A percentile compares a stretch with the other conserved stretches of the same genome.
These are phyloP conservation scores for Achlya hypogyna DNA, from an alignment of 352 stramenopile genomes.

Conservation along the genomic window DNA sequence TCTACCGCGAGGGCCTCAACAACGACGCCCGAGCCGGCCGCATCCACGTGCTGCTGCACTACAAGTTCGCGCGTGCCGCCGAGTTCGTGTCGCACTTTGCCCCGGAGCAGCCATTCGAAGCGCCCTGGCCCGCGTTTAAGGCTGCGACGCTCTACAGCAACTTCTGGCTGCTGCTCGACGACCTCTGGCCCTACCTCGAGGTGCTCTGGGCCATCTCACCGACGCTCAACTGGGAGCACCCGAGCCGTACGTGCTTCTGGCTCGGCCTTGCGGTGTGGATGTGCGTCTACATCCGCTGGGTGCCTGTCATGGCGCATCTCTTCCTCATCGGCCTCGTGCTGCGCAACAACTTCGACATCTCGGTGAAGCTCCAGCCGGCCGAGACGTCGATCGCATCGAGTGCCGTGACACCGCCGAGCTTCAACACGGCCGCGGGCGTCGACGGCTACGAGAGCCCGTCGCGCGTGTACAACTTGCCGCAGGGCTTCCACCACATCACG, in stretches of 20 bases:
- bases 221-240: constrained; percentile 79
- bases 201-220: constrained; percentile 74
- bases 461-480: constrained; percentile 69
- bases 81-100: constrained; percentile 78
- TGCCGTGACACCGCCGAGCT: not conserved
- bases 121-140: constrained; percentile 75
- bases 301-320: constrained; percentile 69
- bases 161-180: constrained; percentile 78
- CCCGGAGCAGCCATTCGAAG: constrained; percentile 56
- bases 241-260: constrained; percentile 77
- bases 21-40: constrained; percentile 70
- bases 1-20: constrained; percentile 69
- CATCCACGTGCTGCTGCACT: constrained; percentile 79
- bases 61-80: constrained; percentile 79
- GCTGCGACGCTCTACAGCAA: constrained; percentile 77
- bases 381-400: not conserved
- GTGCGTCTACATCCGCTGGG: constrained; percentile 72
- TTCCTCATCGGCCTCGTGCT: constrained; percentile 70
- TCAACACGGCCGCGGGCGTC: not conserved
- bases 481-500: constrained; percentile 80
- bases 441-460: constrained; percentile 32
- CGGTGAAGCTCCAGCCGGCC: not conserved
- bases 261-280: constrained; percentile 74
- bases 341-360: constrained; percentile 67
- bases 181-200: constrained; percentile 77